phyloP scores from a whole-genome alignment of 805 yeast genomes.

The Barnettozyma sp. region DNA sequence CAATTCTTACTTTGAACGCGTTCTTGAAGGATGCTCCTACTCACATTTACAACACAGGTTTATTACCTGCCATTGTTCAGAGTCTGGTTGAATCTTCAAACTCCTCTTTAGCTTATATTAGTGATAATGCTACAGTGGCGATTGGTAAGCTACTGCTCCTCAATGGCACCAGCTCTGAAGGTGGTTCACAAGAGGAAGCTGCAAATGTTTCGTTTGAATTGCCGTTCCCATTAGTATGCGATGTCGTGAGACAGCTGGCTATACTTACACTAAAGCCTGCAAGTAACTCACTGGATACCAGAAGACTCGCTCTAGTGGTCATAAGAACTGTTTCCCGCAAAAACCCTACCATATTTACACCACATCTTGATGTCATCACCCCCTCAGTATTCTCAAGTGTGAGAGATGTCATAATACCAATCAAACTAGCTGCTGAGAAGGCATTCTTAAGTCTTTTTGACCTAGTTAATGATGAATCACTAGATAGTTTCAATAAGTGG shows the following conservation, averaged over 20 bases:
- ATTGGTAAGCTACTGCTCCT: slow-evolving; percentile 71
- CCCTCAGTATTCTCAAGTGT: slow-evolving; percentile 77
- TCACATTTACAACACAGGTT: slow-evolving; percentile 48
- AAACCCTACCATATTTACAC: slow-evolving; percentile 46
- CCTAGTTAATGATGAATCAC: slow-evolving; percentile 58
- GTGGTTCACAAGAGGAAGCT: slow-evolving; percentile 24
- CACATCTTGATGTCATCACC: slow-evolving; percentile 49
- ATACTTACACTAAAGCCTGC: slow-evolving; percentile 42
- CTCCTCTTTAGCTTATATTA: slow-evolving; percentile 40
- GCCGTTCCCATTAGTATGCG: slow-evolving; percentile 33
- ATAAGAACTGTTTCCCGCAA: slow-evolving; percentile 66
- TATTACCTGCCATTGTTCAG: slow-evolving; percentile 41
- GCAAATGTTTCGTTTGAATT: slow-evolving; percentile 31
- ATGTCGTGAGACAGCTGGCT: slow-evolving; percentile 48
- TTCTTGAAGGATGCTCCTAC: slow-evolving; percentile 72
- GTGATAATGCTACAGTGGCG: slow-evolving; percentile 74
- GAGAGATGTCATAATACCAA: slow-evolving; percentile 84
- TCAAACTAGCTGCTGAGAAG: slow-evolving; percentile 91
- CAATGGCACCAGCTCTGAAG: slow-evolving; percentile 33
- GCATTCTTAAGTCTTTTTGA: slow-evolving; percentile 69
- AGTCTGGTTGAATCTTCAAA: slow-evolving; percentile 42
- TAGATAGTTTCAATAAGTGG: slow-evolving; percentile 58
- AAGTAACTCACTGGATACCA: slow-evolving; percentile 63
- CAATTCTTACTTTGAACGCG: slow-evolving; percentile 68
- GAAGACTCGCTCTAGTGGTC: slow-evolving; percentile 73